These are phyloP conservation scores for Teratosphaeria zuluensis DNA, from an alignment of 2,329 filamentous ascomycete genomes.

Conservation along the genomic window DNA sequence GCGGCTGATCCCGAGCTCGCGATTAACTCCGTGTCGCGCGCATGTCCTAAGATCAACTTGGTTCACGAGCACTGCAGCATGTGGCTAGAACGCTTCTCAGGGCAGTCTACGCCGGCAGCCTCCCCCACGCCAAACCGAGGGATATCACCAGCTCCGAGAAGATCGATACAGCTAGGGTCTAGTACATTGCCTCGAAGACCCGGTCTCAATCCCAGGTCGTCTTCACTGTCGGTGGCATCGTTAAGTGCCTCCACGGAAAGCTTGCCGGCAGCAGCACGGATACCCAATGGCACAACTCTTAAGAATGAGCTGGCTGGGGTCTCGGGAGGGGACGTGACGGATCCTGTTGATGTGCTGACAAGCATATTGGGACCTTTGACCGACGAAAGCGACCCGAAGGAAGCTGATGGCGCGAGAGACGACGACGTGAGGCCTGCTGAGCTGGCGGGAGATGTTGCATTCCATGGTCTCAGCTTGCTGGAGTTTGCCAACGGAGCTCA, in stretches of 20 bases:
- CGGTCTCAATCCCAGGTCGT: conserved; percentile 59
- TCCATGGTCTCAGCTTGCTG: conserved; percentile 65
- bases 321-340: conserved; percentile 47
- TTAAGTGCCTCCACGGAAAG: conserved; percentile 69
- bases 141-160: conserved; percentile 61
- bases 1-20: too few relatives aligned
- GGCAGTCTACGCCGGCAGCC: conserved; percentile 55
- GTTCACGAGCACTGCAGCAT: conserved; percentile 6
- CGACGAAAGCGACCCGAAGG: conserved; percentile 21
- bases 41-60: background rate
- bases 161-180: conserved; percentile 59
- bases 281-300: conserved; percentile 58
- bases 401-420: conserved; percentile 16
- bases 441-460: conserved; percentile 62
- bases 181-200: conserved; percentile 60
- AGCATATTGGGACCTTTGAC: conserved; percentile 41
- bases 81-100: conserved; percentile 65
- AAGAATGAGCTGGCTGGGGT: conserved; percentile 46
- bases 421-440: conserved; percentile 28
- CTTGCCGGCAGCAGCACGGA: conserved; percentile 54
- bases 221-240: conserved; percentile 64
- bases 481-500: conserved; percentile 47
- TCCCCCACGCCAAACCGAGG: conserved; percentile 49
- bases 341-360: conserved; percentile 63
- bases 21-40: too few relatives aligned